Evolutionary conservation across 2,329 filamentous ascomycete species (phyloP), one percentile per base, ranked within the genome.

Genomic region (Colletotrichum zoysiae): DNA sequence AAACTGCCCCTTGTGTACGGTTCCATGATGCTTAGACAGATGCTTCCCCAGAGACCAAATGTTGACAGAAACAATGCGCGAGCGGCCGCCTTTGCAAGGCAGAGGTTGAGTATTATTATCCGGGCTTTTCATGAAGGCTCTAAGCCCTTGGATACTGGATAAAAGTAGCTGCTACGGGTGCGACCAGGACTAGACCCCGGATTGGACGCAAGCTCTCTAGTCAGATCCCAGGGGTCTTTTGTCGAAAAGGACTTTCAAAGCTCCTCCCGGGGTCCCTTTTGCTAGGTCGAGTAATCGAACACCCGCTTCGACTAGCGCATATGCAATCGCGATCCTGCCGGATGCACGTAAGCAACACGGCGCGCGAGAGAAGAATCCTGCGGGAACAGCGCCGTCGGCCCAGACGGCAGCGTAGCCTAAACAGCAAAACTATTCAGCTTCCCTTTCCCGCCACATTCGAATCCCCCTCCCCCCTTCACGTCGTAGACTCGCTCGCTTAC

Each of bases 321-420:
- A 48, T 48, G 46, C 46, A 48, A 48, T 23, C 46, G n/a, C 6
- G 26, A 59, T 59, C 56, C 56, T 59, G 38, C 20, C 7, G 38
- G 33, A 59, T 18, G 35, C 56, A 23, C 35, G 35, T 59, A 59
- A 59, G 56, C 46, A 8, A 48, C n/a, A 40, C 38, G 23, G 38
- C 56, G 38, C 3, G 38, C n/a, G 30, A 30, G 30, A 30, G 30
- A 30, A 30, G 23, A 59, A 59, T 59, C 56, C 56, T 59, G 12
- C 56, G 40, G 38, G 56, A 59, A 44, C 56, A 40, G 56, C n/a
- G 40, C 56, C 56, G 56, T 44, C 56, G 56, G 56, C 18, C 56
- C 56, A 59, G 56, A 18, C 38, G 56, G 38, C n/a, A n/a, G n/a
- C 38, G 35, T 44, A 42, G 56, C 56, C 56, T 59, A 26, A 42